Percentiles rank a stretch among this genome's conserved stretches.
Evolutionary conservation across 805 yeast species (phyloP).

Genomic region (Kluyveromyces nonfermentans): DNA sequence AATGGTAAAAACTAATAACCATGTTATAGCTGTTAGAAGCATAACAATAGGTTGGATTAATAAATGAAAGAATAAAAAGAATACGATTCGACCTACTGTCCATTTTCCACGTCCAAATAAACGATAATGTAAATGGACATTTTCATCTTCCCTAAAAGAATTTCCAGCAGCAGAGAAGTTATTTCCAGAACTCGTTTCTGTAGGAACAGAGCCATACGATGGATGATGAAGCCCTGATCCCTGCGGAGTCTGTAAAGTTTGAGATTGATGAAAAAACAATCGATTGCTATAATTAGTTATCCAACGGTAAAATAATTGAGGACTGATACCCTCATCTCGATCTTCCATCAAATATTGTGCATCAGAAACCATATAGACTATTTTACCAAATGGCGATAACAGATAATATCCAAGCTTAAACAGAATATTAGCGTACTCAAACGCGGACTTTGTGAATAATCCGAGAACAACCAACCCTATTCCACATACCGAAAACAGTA

Average conservation of each 20-base stretch:
- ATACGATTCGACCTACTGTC: slow-evolving; percentile 73
- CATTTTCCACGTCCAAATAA: slow-evolving; percentile 88
- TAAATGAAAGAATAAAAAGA: slow-evolving; percentile 61
- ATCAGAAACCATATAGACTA: slow-evolving; percentile 69
- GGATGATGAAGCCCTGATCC: background rate
- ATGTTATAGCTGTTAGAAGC: slow-evolving; percentile 49
- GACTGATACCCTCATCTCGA: slow-evolving; percentile 75
- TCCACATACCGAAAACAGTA: slow-evolving; percentile 37
- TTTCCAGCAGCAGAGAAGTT: background rate
- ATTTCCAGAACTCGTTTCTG: background rate
- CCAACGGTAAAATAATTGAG: slow-evolving; percentile 85
- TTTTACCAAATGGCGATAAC: slow-evolving; percentile 81
- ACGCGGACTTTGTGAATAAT: slow-evolving; percentile 37
- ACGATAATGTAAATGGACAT: slow-evolving; percentile 35
- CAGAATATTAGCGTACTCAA: slow-evolving; percentile 53
- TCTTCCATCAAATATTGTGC: slow-evolving; percentile 80
- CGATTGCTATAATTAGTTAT: slow-evolving; percentile 66
- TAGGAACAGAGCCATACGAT: slow-evolving; percentile 21
- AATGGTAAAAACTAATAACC: slow-evolving; percentile 81
- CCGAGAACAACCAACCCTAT: slow-evolving; percentile 34
- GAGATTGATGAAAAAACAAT: slow-evolving; percentile 51
- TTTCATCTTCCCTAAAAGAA: slow-evolving; percentile 11
- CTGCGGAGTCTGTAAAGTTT: slow-evolving; percentile 4
- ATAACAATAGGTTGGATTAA: slow-evolving; percentile 59
- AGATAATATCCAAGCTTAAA: slow-evolving; percentile 61